phyloP scores from a whole-genome alignment of 352 stramenopile species.

The Phytophthora colocasiae region DNA sequence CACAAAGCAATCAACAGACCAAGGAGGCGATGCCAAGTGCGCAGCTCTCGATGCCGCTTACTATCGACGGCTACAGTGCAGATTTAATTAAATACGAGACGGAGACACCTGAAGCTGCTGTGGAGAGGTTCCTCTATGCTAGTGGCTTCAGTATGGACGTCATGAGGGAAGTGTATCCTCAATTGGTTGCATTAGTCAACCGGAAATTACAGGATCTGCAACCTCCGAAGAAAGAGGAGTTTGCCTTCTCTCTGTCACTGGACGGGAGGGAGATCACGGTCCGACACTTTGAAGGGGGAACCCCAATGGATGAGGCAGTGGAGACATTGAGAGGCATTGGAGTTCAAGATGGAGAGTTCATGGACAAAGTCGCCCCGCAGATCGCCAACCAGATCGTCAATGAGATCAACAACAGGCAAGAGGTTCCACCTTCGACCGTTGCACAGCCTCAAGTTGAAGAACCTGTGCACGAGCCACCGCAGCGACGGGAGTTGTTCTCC shows the following conservation, averaged over 20 bases:
- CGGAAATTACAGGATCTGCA: slow-evolving; percentile 66
- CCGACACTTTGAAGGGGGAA: slow-evolving; percentile 74
- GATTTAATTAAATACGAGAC: slow-evolving; percentile 72
- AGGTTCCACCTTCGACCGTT: neutral
- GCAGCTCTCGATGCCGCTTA: slow-evolving; percentile 68
- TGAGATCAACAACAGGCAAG: slow-evolving; percentile 46
- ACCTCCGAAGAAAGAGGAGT: slow-evolving; percentile 57
- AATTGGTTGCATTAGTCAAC: slow-evolving; percentile 66
- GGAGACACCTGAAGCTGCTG: slow-evolving; percentile 58
- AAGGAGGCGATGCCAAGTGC: slow-evolving; percentile 40
- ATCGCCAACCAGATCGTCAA: slow-evolving; percentile 67
- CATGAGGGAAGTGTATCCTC: slow-evolving; percentile 69
- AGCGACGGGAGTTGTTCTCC: slow-evolving; percentile 66
- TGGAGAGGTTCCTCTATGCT: slow-evolving; percentile 74
- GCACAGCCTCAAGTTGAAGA: slow-evolving; percentile 9
- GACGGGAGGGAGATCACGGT: slow-evolving; percentile 54
- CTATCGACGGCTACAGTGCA: slow-evolving; percentile 52
- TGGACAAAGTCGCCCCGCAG: slow-evolving; percentile 63
- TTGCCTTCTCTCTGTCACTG: slow-evolving; percentile 65
- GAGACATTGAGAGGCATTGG: slow-evolving; percentile 54
- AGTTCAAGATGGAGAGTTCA: slow-evolving; percentile 53
- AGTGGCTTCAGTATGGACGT: slow-evolving; percentile 65
- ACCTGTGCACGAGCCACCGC: slow-evolving; percentile 15
- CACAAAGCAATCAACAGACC: slow-evolving; percentile 5
- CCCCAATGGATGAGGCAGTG: slow-evolving; percentile 64